phyloP scores from a whole-genome alignment of 2,329 filamentous ascomycete genomes.

The Sclerotinia subarctica region DNA sequence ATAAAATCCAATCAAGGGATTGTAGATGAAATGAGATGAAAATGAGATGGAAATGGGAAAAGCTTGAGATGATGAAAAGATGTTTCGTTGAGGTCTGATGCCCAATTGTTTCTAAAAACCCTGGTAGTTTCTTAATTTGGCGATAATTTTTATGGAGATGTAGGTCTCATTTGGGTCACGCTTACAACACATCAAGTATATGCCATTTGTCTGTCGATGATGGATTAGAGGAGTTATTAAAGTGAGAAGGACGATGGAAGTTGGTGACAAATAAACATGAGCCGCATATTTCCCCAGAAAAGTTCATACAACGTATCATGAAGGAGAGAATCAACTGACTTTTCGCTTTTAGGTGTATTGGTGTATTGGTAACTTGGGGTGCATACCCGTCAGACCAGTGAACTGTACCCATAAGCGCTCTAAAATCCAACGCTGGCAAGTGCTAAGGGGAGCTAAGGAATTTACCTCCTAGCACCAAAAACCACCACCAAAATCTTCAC shows the following conservation, averaged over 20 bases:
- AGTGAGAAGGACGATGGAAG: background rate
- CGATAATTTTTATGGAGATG: background rate
- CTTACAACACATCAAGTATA: background rate
- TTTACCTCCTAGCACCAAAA: background rate
- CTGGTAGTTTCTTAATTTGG: constrained; percentile 2
- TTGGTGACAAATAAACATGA: background rate
- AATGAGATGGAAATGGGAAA: background rate
- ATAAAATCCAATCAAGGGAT: constrained; percentile 7
- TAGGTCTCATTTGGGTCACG: background rate
- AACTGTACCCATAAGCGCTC: background rate
- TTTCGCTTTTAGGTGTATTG: background rate
- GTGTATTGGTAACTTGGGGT: background rate
- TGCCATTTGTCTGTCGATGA: background rate
- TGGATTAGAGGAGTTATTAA: background rate
- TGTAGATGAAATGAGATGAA: background rate
- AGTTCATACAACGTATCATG: background rate
- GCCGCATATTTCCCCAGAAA: background rate
- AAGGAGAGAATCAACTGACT: too few species aligned
- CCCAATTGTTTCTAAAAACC: constrained; percentile 19
- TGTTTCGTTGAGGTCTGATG: constrained; percentile 14
- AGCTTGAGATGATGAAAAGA: background rate
- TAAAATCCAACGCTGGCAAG: background rate
- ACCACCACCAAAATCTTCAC: background rate
- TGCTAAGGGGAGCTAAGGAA: background rate
- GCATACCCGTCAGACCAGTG: background rate